phyloP scores from a whole-genome alignment of 495 filamentous ascomycete genomes.

The Daldinia decipiens region DNA sequence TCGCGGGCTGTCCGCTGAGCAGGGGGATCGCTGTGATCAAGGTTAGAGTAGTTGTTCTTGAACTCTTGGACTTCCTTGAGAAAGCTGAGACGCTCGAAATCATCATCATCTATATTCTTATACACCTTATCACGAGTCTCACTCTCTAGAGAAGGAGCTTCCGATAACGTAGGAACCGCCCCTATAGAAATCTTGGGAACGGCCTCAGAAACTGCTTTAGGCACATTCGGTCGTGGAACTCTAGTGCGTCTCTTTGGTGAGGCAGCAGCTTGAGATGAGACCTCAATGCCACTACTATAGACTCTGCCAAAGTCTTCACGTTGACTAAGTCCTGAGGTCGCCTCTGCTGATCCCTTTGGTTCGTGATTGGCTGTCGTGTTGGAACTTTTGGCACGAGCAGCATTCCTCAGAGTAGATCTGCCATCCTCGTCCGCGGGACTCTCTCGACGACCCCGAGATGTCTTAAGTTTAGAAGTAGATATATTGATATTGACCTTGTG shows the following conservation, averaged over 20 bases:
- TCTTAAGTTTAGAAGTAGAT: neutral
- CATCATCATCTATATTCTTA: neutral
- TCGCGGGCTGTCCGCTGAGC: neutral
- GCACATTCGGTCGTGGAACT: neutral
- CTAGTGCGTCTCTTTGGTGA: neutral
- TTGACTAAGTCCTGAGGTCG: neutral
- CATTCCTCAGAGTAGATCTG: neutral
- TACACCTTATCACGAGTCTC: neutral
- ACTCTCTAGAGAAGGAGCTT: neutral
- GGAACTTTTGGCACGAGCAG: neutral
- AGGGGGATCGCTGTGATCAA: neutral
- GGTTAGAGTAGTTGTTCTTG: neutral
- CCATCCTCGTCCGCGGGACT: neutral
- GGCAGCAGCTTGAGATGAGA: neutral
- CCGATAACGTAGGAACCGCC: neutral
- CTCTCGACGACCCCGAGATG: neutral
- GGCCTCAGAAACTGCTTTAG: neutral
- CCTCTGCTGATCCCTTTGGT: neutral
- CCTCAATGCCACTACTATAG: neutral
- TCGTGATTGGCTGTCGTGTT: neutral
- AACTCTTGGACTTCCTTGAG: neutral
- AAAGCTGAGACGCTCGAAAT: neutral
- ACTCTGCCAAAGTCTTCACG: neutral
- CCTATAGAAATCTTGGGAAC: neutral
- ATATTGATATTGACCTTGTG: neutral